A percentile compares a stretch with the other conserved stretches of the same genome.
phyloP scores from a whole-genome alignment of 2,329 filamentous ascomycete species.

The Zymoseptoria pseudotritici region DNA sequence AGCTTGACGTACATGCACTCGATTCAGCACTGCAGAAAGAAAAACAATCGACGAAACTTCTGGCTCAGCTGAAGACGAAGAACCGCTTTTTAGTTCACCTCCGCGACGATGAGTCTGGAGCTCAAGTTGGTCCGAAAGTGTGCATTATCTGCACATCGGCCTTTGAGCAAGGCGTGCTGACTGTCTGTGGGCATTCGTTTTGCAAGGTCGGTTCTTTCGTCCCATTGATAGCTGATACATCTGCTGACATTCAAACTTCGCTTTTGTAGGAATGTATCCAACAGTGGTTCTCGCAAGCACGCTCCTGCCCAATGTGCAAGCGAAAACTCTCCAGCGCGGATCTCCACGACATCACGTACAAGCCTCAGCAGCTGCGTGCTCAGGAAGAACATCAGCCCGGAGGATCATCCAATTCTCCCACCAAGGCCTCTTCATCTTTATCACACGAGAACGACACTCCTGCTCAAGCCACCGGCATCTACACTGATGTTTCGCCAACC shows the following conservation, averaged over 20 bases:
- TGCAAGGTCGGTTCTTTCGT: conserved; percentile 49
- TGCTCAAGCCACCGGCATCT: conserved; percentile 47
- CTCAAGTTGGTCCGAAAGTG: conserved; percentile 48
- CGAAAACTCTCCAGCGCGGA: conserved; percentile 55
- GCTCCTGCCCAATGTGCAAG: conserved; percentile 82
- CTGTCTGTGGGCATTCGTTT: conserved; percentile 84
- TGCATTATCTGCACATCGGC: conserved; percentile 79
- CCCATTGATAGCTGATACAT: no score
- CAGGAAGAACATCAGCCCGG: conserved; percentile 44
- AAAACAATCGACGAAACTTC: conserved; percentile 46
- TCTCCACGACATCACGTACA: conserved; percentile 78
- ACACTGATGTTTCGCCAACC: conserved; percentile 64
- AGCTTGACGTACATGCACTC: conserved; percentile 46
- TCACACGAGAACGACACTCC: conserved; percentile 2
- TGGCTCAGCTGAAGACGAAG: conserved; percentile 62
- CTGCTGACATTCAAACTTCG: no score
- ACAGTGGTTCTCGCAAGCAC: conserved; percentile 66
- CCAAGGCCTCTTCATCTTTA: conserved; percentile 4
- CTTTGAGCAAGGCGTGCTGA: conserved; percentile 74
- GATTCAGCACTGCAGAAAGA: conserved; percentile 40
- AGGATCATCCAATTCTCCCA: conserved; percentile 24
- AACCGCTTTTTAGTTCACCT: conserved; percentile 64
- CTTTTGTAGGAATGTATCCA: conserved; percentile 58
- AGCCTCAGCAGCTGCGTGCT: conserved; percentile 64
- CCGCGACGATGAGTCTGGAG: conserved; percentile 55